Evolutionary conservation across 1,284 basidiomycete genomes (phyloP), one percentile per base, ranked within the genome.

Genomic region (Gymnopus androsaceus): DNA sequence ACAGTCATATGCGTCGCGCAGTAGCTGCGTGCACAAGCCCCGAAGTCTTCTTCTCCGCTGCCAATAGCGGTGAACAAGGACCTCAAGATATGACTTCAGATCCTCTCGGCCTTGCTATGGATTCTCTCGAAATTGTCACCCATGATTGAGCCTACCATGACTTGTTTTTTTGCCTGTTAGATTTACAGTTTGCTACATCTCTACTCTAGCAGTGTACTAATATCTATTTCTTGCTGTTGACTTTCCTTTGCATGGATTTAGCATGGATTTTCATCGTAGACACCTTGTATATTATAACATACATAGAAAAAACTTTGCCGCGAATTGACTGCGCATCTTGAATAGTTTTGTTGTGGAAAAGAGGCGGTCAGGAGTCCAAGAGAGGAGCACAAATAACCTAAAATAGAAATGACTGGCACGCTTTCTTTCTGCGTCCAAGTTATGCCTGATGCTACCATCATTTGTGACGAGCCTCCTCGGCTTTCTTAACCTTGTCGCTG

Each of bases 21-120:
- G 88, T 98, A 17, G 90, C 95, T 2, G 88, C 94, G 5, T 95
- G 94, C 71, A 94, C 92, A 8, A 92, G 91, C 59, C 94, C 94
- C 1, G 93, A 95, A 67, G 83, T 92, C 23, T 93, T 95, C 81
- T 96, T 95, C 67, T 50, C 48, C 8, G 82, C 83, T 55, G 76
- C 77, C 41, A 55, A 72, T 69, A 60, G 69, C 69, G 15, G 66
- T 69, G 47, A 60, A 69, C 69, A 76, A 69, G 75, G 75, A 33
- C 62, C 72, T 17, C 72, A 73, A 27, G 72, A 69, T 23, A 52
- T 48, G 23, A 47, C 72, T 3, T 78, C 79, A 7, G 87, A 90
- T 67, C 83, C 87, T 46, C 80, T 90, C 48, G 83, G 81, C 38
- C 72, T 90, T 49, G 88, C 87, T 2, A 87, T 90, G 84, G 87